Conservation (phyloP, 768 basidiomycete species). For the Auriscalpium orientale region DNA sequence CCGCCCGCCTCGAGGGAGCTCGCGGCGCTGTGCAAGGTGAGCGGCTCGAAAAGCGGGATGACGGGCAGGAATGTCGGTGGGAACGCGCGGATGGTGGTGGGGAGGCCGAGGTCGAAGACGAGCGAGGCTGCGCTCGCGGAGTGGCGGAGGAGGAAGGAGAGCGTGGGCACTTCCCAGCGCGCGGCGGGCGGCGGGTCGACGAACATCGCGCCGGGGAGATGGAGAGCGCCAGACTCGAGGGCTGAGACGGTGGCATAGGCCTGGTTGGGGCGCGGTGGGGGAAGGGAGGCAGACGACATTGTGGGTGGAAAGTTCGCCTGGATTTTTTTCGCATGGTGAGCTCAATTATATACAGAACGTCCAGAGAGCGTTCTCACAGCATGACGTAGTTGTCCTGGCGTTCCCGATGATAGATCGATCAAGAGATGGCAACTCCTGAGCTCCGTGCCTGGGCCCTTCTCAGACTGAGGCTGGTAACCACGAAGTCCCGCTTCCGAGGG, state of each 20-base stretch:
- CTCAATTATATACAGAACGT: too few species aligned
- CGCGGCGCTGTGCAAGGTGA: constrained; percentile 2
- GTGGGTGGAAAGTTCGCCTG: too few species aligned
- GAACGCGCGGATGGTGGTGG: constrained; percentile 1
- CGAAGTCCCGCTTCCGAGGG: too few species aligned
- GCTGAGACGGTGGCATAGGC: constrained; percentile 9
- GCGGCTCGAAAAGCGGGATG: not conserved
- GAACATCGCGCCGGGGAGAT: constrained; percentile 10
- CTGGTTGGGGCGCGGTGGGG: constrained; percentile 3
- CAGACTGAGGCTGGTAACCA: too few species aligned
- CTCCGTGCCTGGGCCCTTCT: too few species aligned
- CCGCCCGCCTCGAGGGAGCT: constrained; percentile 10
- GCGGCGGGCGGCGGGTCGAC: not conserved
- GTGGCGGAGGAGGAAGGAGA: constrained; percentile 12
- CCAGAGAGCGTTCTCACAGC: too few species aligned
- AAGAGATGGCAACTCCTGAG: too few species aligned
- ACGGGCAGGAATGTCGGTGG: not conserved
- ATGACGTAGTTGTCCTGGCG: too few species aligned
- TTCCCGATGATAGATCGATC: too few species aligned
- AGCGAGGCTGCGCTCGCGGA: constrained; percentile 3
- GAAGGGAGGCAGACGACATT: constrained; percentile 1
- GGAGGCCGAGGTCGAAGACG: constrained; percentile 15
- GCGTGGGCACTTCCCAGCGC: not conserved
- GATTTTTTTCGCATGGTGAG: too few species aligned
- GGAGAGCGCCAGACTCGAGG: constrained; percentile 9